A percentile compares a stretch with the other conserved stretches of the same genome.
phyloP scores from a whole-genome alignment of 305 asterid genomes.

The Ajuga reptans region DNA sequence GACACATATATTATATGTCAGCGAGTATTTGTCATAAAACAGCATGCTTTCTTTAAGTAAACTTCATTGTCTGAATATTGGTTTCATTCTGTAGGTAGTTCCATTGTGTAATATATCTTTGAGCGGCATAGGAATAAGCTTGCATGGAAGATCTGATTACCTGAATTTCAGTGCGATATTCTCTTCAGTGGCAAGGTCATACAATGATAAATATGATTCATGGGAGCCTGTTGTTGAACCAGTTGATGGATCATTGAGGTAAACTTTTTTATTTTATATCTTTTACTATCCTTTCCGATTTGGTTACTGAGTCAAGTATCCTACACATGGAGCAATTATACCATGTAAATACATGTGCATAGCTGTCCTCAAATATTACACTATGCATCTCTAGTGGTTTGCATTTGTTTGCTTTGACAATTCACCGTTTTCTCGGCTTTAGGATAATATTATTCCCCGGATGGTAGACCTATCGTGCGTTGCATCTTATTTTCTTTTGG shows the following conservation, averaged over 20 bases:
- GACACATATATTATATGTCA: neutral
- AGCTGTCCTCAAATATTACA: too few relatives aligned
- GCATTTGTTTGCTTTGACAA: neutral
- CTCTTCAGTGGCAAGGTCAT: slow-evolving; percentile 74
- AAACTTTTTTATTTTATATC: slow-evolving; percentile 21
- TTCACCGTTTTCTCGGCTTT: neutral
- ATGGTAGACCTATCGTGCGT: neutral
- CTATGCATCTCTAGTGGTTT: neutral
- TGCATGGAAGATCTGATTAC: slow-evolving; percentile 55
- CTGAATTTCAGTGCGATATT: slow-evolving; percentile 53
- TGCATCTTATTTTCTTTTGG: neutral
- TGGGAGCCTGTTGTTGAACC: slow-evolving; percentile 98
- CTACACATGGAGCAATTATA: neutral
- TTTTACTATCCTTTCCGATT: slow-evolving; percentile 1
- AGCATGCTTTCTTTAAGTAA: neutral
- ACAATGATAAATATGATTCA: slow-evolving; percentile 84
- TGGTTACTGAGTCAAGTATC: slow-evolving; percentile 1
- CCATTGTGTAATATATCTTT: slow-evolving; percentile 85
- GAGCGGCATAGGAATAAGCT: slow-evolving; percentile 60
- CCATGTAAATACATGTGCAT: neutral
- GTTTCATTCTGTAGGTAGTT: slow-evolving; percentile 58
- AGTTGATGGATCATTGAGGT: slow-evolving; percentile 85
- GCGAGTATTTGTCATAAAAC: too few relatives aligned
- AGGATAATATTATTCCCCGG: neutral
- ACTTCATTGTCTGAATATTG: slow-evolving; percentile 20